Conservation (phyloP, 2,329 filamentous ascomycete species). For the Talaromyces sp. region DNA sequence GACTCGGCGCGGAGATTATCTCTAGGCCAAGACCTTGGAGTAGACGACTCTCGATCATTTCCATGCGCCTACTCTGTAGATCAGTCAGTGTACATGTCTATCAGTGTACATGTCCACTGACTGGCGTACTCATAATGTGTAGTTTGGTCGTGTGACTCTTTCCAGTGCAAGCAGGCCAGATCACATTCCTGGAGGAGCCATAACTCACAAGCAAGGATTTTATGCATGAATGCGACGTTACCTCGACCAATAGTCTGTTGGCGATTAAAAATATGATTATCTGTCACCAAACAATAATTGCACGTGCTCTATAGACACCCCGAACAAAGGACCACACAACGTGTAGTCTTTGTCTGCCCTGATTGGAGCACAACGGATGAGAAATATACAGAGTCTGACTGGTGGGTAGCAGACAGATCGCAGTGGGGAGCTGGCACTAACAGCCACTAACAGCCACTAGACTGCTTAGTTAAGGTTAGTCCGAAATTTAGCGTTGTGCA, state of each 20-base stretch:
- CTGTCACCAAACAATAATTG: background rate
- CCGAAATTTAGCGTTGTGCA: background rate
- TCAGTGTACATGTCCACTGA: no score
- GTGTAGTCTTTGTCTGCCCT: background rate
- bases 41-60: no score
- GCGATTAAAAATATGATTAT: background rate
- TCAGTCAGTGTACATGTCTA: no score
- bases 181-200: background rate
- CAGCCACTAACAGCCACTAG: background rate
- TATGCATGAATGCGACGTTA: background rate
- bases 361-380: constrained; percentile 9
- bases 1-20: background rate
- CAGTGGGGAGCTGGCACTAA: background rate
- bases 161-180: background rate
- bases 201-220: background rate
- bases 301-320: background rate
- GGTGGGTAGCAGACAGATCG: background rate
- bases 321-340: background rate
- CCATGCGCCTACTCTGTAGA: no score
- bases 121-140: background rate
- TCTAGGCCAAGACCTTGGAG: no score
- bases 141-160: background rate
- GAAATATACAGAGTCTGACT: background rate
- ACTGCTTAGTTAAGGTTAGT: background rate
- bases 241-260: background rate